Percentiles rank a stretch among this genome's conserved stretches.
These are phyloP conservation scores for Boletus edulis DNA, from an alignment of 768 basidiomycete species.

Conservation along the genomic window DNA sequence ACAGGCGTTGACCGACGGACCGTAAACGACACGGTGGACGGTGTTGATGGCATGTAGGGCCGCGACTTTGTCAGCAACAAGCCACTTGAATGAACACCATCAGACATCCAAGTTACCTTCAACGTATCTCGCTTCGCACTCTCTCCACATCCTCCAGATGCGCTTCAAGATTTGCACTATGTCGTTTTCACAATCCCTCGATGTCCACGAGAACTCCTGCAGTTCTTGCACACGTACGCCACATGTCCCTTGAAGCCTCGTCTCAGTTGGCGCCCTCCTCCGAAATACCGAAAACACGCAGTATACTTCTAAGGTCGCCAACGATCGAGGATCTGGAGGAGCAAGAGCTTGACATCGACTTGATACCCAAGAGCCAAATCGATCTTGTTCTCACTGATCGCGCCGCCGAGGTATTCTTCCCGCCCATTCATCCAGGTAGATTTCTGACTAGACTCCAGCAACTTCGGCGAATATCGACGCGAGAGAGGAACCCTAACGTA, in stretches of 20 bases:
- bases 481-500: slow-evolving; percentile 58
- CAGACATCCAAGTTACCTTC: too few relatives aligned
- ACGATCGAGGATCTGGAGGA: slow-evolving; percentile 51
- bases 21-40: slow-evolving; percentile 74
- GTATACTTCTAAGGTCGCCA: slow-evolving; percentile 49
- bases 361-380: slow-evolving; percentile 52
- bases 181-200: not conserved
- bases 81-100: too few relatives aligned
- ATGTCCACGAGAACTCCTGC: not conserved
- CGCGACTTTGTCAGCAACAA: slow-evolving; percentile 3
- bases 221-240: not conserved
- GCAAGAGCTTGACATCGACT: slow-evolving; percentile 63
- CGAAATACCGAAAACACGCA: slow-evolving; percentile 44
- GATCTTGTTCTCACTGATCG: slow-evolving; percentile 63
- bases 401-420: slow-evolving; percentile 66
- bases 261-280: slow-evolving; percentile 33
- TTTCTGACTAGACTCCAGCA: slow-evolving; percentile 49
- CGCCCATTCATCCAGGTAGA: slow-evolving; percentile 15
- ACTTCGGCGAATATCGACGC: slow-evolving; percentile 61
- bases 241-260: not conserved
- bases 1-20: slow-evolving; percentile 74
- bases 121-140: not conserved
- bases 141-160: not conserved
- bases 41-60: slow-evolving; percentile 17
- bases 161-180: too few relatives aligned